Evolutionary conservation across 345 rosid genomes (phyloP).

Genomic region (Eucalyptus tenuipes): DNA sequence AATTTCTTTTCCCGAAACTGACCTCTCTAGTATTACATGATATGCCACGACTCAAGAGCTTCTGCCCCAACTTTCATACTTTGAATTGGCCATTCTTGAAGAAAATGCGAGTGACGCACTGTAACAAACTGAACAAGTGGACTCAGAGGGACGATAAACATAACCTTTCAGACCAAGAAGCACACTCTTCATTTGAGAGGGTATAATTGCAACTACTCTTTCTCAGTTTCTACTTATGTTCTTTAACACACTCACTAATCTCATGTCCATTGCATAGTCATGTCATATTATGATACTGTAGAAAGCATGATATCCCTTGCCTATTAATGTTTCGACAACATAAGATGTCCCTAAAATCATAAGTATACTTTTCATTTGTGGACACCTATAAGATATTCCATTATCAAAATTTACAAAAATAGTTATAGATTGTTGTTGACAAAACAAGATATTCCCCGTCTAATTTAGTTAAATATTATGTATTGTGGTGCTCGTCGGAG

Average conservation of each 20-base stretch:
- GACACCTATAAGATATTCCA: background rate
- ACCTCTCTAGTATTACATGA: background rate
- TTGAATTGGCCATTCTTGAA: background rate
- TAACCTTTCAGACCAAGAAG: background rate
- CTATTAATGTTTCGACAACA: background rate
- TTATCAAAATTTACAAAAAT: background rate
- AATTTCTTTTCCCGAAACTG: background rate
- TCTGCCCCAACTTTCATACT: background rate
- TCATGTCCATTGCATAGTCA: background rate
- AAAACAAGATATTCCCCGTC: background rate
- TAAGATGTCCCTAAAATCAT: background rate
- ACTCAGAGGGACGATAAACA: background rate
- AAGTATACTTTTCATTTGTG: background rate
- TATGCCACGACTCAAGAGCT: background rate
- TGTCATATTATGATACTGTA: background rate
- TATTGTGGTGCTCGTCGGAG: background rate
- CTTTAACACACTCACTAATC: background rate
- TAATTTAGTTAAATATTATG: background rate
- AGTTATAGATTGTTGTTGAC: background rate
- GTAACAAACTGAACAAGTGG: background rate
- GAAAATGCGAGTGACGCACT: background rate
- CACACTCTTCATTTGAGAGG: background rate
- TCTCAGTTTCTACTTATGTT: background rate
- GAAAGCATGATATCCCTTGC: background rate
- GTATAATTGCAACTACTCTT: background rate